phyloP scores from a whole-genome alignment of 1,284 basidiomycete genomes.

The Ustilago lituana region DNA sequence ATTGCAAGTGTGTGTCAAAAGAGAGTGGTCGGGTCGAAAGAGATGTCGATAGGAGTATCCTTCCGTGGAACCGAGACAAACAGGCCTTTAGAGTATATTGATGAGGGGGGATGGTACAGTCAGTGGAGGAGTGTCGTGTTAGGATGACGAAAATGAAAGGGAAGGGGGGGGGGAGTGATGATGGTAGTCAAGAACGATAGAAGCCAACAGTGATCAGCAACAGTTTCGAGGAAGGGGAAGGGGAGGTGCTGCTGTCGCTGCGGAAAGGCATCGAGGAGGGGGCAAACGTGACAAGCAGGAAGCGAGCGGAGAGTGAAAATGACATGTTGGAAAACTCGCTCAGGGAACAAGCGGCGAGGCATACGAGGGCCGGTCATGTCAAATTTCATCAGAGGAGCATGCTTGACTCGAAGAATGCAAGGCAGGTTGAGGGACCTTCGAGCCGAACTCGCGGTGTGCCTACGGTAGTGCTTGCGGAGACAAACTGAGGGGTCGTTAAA shows the following conservation, averaged over 20 bases:
- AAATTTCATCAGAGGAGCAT: not conserved
- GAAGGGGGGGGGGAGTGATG: not conserved
- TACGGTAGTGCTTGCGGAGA: conserved; percentile 5
- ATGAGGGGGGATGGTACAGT: not conserved
- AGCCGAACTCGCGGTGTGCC: conserved; percentile 6
- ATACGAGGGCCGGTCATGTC: too few relatives aligned
- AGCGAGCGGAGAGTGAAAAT: conserved; percentile 18
- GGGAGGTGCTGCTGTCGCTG: conserved; percentile 1
- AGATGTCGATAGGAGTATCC: not conserved
- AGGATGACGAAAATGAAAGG: not conserved
- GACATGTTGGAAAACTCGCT: too few relatives aligned
- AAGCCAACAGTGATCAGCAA: not conserved
- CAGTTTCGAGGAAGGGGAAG: not conserved
- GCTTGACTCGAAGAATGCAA: not conserved
- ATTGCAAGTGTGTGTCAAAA: too few relatives aligned
- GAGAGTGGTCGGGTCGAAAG: too few relatives aligned
- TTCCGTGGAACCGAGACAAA: too few relatives aligned
- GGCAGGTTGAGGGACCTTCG: conserved; percentile 8
- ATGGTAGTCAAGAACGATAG: not conserved
- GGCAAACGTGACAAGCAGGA: conserved; percentile 12
- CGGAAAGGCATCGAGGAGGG: not conserved
- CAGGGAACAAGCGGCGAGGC: too few relatives aligned
- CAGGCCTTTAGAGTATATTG: not conserved
- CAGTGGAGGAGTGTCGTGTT: not conserved
- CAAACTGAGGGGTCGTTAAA: not conserved